Base-by-base conservation (phyloP, 129 eudicot species). In the Rutidosis leptorrhynchoides region DNA sequence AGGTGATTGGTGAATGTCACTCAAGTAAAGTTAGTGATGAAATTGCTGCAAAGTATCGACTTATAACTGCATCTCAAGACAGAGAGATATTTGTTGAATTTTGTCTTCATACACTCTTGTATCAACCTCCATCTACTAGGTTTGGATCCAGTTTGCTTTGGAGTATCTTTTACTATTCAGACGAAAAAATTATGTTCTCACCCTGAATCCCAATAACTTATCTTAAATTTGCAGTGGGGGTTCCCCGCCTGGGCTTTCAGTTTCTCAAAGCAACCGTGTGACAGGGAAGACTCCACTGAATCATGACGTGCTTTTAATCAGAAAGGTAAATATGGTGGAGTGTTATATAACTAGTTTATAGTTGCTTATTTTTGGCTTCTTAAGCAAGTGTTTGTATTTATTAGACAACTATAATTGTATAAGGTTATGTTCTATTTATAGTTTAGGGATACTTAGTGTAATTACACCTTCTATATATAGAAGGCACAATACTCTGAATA, bases 1-100 rank as follows among this genome's bases (percentile, higher is more conserved):
- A 92, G 98, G 96, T 88, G 62, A 83, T 92, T 80, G 96, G 98
- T 48, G 98, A 88, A 27, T 83, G 89, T 62, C 90, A 92, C 79
- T 75, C 87, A 6, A 70, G 72, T 62, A 23, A 83, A 71, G 63
- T 88, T 42, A 71, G 75, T 53, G 95, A 88, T 74, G 88, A 81
- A 71, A 68, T 88, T 77, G 84, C 87, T 77, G 83, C 75, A 61
- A 85, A 83, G 69, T 92, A 88, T 77, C 83, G 30, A 67, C 58
- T 56, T 45, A 73, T 79, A 53, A 76, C 21, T 60, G 91, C 76
- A 62, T 73, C 84, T 59, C 83, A 76, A 72, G 98, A 85, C 84
- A 77, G 52, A 35, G 95, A 85, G 60, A 78, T 88, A 75, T 92
- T 92, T 78, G 82, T 74, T 63, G 98, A 92, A 29, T 92, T 92